Conservation (phyloP, 768 basidiomycete genomes). For the Galerina sulciceps region DNA sequence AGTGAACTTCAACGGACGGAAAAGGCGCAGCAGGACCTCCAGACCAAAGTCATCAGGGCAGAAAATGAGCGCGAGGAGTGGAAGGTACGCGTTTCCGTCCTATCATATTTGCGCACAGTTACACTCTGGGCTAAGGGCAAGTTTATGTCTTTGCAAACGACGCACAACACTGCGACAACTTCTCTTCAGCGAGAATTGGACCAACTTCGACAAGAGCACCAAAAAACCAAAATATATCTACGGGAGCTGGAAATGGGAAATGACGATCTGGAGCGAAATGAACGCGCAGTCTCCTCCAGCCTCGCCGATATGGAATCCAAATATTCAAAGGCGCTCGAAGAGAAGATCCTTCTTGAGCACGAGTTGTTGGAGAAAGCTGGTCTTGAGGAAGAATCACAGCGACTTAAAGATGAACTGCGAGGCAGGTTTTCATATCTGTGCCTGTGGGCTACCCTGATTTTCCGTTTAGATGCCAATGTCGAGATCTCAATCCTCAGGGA, state of each 20-base stretch:
- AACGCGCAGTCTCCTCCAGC: constrained; percentile 84
- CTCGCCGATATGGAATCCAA: constrained; percentile 85
- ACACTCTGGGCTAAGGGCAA: constrained; percentile 53
- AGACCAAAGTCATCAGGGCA: constrained; percentile 68
- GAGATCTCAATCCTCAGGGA: constrained; percentile 86
- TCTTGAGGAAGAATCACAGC: constrained; percentile 88
- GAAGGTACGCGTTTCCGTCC: constrained; percentile 65
- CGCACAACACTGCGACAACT: constrained; percentile 86
- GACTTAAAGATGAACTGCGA: constrained; percentile 90
- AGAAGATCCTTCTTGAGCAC: constrained; percentile 96
- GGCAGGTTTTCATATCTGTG: constrained; percentile 48
- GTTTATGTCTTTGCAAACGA: constrained; percentile 88
- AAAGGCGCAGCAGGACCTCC: constrained; percentile 81
- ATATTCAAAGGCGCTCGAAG: constrained; percentile 90
- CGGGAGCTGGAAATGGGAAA: constrained; percentile 97
- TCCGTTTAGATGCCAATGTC: constrained; percentile 72
- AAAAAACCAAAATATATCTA: constrained; percentile 71
- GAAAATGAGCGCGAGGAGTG: constrained; percentile 86
- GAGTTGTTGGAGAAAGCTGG: constrained; percentile 90
- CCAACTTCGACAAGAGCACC: constrained; percentile 74
- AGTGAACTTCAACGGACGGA: constrained; percentile 88
- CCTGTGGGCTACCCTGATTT: constrained; percentile 13
- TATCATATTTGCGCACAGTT: constrained; percentile 5
- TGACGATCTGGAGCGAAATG: constrained; percentile 95
- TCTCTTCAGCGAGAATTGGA: constrained; percentile 94